Percentiles rank a stretch among this genome's conserved stretches.
These are phyloP conservation scores for Eucalyptus polyanthemos DNA, from an alignment of 345 rosid species.

Conservation along the genomic window DNA sequence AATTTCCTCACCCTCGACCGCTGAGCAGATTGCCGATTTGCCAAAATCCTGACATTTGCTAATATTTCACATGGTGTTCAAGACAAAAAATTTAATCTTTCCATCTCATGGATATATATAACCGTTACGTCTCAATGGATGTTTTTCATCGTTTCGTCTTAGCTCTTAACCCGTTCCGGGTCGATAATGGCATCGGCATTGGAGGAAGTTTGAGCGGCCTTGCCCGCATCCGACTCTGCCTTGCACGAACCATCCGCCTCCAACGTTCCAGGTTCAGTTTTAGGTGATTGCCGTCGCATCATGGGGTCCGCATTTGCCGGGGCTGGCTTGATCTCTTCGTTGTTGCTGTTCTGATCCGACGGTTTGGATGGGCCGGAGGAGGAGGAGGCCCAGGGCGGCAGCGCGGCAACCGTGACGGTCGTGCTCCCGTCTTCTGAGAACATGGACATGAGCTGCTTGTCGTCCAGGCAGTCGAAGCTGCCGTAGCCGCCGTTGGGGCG, in stretches of 20 bases:
- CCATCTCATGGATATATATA: neutral
- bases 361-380: constrained; percentile 47
- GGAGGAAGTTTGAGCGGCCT: neutral
- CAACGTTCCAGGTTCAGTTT: constrained; percentile 11
- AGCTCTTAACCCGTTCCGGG: constrained; percentile 58
- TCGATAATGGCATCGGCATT: constrained; percentile 17
- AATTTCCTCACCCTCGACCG: constrained; percentile 56
- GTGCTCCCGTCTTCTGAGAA: constrained; percentile 37
- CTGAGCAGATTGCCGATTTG: constrained; percentile 59
- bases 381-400: neutral
- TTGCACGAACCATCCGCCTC: constrained; percentile 30
- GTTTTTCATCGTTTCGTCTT: neutral
- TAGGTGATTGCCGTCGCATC: constrained; percentile 5
- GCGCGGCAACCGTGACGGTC: neutral
- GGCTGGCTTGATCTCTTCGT: constrained; percentile 22
- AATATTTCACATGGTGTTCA: too few relatives aligned
- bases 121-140: neutral
- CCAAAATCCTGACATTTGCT: constrained; percentile 33
- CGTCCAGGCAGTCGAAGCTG: constrained; percentile 36
- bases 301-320: neutral
- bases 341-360: constrained; percentile 45
- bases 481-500: neutral
- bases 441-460: constrained; percentile 59
- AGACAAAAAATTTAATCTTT: neutral
- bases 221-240: neutral